Percentiles rank a stretch among this genome's conserved stretches.
These are phyloP conservation scores for Debaryomyces nepalensis DNA, from an alignment of 1,139 yeast species.

Conservation along the genomic window DNA sequence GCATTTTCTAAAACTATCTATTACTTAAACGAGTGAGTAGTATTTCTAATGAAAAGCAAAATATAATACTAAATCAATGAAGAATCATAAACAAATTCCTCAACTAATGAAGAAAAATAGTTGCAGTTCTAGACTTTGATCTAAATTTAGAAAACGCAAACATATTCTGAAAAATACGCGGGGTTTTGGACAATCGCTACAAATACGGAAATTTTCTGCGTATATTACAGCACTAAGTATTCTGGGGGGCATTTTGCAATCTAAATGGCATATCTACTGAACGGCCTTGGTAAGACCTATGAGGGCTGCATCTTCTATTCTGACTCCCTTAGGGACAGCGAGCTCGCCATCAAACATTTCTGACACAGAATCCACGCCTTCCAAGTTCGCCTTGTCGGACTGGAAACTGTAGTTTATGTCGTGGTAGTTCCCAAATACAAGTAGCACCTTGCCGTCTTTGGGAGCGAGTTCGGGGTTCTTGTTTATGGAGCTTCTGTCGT, in stretches of 20 bases:
- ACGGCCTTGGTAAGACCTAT: constrained; percentile 57
- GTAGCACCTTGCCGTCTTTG: constrained; percentile 44
- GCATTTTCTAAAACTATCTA: constrained; percentile 30
- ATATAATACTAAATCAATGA: constrained; percentile 3
- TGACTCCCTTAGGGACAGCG: constrained; percentile 56
- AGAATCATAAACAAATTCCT: constrained; percentile 8
- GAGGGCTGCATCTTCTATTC: constrained; percentile 73
- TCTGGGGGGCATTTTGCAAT: not conserved
- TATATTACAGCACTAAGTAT: constrained; percentile 6
- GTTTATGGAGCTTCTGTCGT: constrained; percentile 15
- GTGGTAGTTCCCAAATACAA: constrained; percentile 67
- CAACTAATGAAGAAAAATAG: constrained; percentile 5
- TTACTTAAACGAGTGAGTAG: constrained; percentile 19
- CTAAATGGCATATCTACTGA: constrained; percentile 1
- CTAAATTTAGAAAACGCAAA: constrained; percentile 11
- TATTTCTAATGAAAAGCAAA: constrained; percentile 11
- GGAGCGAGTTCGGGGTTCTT: constrained; percentile 11
- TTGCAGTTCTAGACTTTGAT: constrained; percentile 10
- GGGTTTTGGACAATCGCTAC: too few relatives aligned
- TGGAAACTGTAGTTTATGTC: constrained; percentile 59
- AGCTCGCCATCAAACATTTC: constrained; percentile 73
- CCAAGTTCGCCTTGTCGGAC: constrained; percentile 50
- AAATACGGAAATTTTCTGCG: not conserved
- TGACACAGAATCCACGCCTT: constrained; percentile 56
- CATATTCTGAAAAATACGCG: not conserved